A percentile compares a stretch with the other conserved stretches of the same genome.
These are phyloP conservation scores for Lathyrus aphaca DNA, from an alignment of 306 rosid species.

Conservation along the genomic window DNA sequence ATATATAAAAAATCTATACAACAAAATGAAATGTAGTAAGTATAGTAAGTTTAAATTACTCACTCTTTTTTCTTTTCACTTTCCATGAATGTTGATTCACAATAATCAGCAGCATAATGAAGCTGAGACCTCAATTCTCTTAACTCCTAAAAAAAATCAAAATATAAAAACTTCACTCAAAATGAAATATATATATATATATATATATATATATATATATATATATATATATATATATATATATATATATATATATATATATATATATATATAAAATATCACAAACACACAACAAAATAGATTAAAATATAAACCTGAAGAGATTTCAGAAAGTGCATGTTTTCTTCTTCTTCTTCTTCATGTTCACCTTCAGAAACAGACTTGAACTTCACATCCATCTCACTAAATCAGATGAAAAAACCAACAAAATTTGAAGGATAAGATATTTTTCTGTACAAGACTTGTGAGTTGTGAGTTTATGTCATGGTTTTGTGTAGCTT, in stretches of 20 bases:
- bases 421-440: constrained; percentile 3
- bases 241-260: too few species aligned
- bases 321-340: constrained; percentile 56
- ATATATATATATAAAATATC: background rate
- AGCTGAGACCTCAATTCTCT: constrained; percentile 77
- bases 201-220: too few species aligned
- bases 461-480: constrained; percentile 19
- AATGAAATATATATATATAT: too few species aligned
- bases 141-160: constrained; percentile 56
- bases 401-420: constrained; percentile 26
- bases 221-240: too few species aligned
- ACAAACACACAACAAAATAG: background rate
- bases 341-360: constrained; percentile 45
- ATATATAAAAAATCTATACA: too few species aligned
- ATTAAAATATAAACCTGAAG: constrained; percentile 59
- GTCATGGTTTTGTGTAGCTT: constrained; percentile 35
- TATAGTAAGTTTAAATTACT: constrained; percentile 41
- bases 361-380: constrained; percentile 47
- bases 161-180: background rate
- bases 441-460: constrained; percentile 25
- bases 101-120: constrained; percentile 86
- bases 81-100: constrained; percentile 75
- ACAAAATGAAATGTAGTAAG: too few species aligned
- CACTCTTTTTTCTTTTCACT: constrained; percentile 67
- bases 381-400: constrained; percentile 52